These are phyloP conservation scores for Skeletonema potamos DNA, from an alignment of 108 stramenopile genomes.

Conservation along the genomic window DNA sequence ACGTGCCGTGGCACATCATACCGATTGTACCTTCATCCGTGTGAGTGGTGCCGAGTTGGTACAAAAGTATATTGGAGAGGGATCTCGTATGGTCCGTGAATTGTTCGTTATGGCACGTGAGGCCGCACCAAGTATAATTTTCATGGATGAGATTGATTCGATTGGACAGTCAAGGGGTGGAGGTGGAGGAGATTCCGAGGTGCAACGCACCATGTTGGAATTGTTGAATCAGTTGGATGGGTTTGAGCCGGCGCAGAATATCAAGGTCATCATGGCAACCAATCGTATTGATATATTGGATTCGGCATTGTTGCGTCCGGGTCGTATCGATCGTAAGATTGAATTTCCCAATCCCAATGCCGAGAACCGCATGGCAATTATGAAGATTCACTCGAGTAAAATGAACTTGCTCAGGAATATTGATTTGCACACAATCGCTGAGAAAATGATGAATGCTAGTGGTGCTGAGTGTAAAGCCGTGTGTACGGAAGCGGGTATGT, in stretches of 20 bases:
- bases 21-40: slow-evolving; percentile 99
- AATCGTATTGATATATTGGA: slow-evolving; percentile 98
- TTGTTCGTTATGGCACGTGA: slow-evolving; percentile 99
- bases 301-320: slow-evolving; percentile 93
- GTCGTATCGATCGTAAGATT: slow-evolving; percentile 98
- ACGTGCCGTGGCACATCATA: slow-evolving; percentile 99
- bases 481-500: slow-evolving; percentile 99
- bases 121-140: slow-evolving; percentile 98
- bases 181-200: slow-evolving; percentile 94
- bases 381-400: slow-evolving; percentile 95
- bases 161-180: slow-evolving; percentile 91
- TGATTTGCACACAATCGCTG: slow-evolving; percentile 90
- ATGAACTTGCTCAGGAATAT: slow-evolving; percentile 98
- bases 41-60: slow-evolving; percentile 98
- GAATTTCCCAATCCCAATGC: slow-evolving; percentile 89
- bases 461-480: slow-evolving; percentile 99
- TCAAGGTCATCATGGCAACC: slow-evolving; percentile 97
- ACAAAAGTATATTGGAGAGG: slow-evolving; percentile 99
- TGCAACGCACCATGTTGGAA: slow-evolving; percentile 97
- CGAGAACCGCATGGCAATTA: slow-evolving; percentile 91
- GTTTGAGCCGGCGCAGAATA: slow-evolving; percentile 91
- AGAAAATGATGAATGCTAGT: slow-evolving; percentile 94
- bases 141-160: slow-evolving; percentile 99
- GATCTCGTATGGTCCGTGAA: slow-evolving; percentile 99
- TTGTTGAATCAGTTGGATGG: slow-evolving; percentile 98